Percentiles rank a stretch among this genome's conserved stretches.
phyloP scores from a whole-genome alignment of 2,329 filamentous ascomycete species.

The Phialocephala sp. region DNA sequence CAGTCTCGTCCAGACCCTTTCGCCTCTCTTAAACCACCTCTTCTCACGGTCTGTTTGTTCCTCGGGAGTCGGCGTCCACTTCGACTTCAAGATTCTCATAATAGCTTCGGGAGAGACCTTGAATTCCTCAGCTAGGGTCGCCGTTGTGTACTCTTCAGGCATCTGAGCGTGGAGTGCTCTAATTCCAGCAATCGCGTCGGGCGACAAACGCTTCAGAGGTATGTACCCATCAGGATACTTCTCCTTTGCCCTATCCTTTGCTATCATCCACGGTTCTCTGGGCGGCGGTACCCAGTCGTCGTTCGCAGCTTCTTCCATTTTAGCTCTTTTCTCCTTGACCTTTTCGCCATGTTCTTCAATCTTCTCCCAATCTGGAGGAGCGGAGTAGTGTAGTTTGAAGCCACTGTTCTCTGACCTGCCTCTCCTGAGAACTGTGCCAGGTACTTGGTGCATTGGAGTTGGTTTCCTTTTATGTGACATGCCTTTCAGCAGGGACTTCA shows the following conservation, averaged over 20 bases:
- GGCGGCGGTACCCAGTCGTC: constrained; percentile 34
- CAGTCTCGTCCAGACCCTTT: constrained; percentile 63
- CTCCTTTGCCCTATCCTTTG: constrained; percentile 74
- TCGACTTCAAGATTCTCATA: constrained; percentile 81
- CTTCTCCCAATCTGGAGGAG: not conserved
- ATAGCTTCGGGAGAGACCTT: constrained; percentile 87
- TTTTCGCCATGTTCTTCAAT: not conserved
- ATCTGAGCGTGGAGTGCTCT: constrained; percentile 79
- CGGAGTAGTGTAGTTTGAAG: constrained; percentile 27
- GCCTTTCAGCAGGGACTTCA: constrained; percentile 20
- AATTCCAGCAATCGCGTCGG: constrained; percentile 90
- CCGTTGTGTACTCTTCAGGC: constrained; percentile 77
- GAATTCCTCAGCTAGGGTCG: constrained; percentile 77
- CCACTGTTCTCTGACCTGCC: constrained; percentile 21
- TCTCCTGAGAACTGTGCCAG: constrained; percentile 7
- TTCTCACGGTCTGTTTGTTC: constrained; percentile 63
- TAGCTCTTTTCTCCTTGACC: not conserved
- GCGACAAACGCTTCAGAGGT: constrained; percentile 85
- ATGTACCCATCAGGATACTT: constrained; percentile 87
- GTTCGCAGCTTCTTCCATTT: constrained; percentile 8
- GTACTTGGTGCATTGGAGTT: not conserved
- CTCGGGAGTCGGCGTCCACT: constrained; percentile 67
- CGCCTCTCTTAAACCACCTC: constrained; percentile 67
- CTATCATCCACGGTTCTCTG: constrained; percentile 69
- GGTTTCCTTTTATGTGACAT: constrained; percentile 12